Evolutionary conservation across 2,329 filamentous ascomycete species (phyloP), one percentile per base, ranked within the genome.

Genomic region (Ustilaginoidea virens): DNA sequence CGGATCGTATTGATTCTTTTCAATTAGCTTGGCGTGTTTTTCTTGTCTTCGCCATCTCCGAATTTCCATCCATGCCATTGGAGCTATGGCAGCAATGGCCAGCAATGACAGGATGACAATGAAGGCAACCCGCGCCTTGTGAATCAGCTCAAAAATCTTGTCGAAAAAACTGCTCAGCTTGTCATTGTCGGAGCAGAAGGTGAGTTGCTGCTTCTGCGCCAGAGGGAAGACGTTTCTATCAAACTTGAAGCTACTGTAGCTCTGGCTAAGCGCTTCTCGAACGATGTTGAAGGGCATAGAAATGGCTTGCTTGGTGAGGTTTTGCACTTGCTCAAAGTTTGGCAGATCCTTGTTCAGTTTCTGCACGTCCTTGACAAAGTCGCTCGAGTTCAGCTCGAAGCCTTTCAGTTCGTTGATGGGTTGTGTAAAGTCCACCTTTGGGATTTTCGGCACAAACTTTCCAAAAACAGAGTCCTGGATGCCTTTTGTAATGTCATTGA

Each of bases 101-200:
- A 77, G 60, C 20, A 81, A 51, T 27, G 77, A 56, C 21, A 96
- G 62, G 11, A 85, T 65, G n/a, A 67, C 74, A 30, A 92, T 67
- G 47, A 92, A 85, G 27, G 78, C 69, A 35, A 74, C 80, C 44
- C 74, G 73, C 26, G 80, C 80, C 13, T 68, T 66, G 30, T 64
- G 56, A n/a, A 77, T 69, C 25, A 83, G 61, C 16, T 69, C 55
- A 28, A 72, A 70, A 2, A 96, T 61, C 9, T 63, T 63, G 32
- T 75, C 60, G 52, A 98, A 98, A 60, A 96, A 96, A 38, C 74
- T 63, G 45, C 76, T 73, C 52, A 98, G 79, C 18, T 69, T 73
- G 39, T 81, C 68, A 54, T 90, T 83, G 47, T 83, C 73, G 23
- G 82, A 82, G 60, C 90, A 98, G 58, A 98, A 96, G 1, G 68